Base-by-base conservation (phyloP, 805 yeast species). In the Metschnikowia noctiluminum region DNA sequence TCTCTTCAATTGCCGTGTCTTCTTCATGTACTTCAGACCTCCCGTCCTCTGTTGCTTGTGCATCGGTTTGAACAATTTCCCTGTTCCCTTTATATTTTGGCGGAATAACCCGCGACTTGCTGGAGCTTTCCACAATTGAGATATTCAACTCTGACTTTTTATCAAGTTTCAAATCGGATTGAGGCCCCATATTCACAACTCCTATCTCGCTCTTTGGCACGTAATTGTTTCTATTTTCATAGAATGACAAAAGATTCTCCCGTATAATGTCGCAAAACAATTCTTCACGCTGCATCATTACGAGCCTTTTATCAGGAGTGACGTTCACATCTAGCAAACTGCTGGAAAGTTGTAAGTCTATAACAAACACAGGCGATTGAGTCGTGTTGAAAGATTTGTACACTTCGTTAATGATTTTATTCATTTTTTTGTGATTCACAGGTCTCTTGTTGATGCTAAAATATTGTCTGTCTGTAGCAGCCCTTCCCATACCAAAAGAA, bases 291-390 rank as follows among this genome's bases (percentile, higher is more conserved):
- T 84, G 89, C 1, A 90, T 61, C 58, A 87, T 61, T 1, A 91
- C 74, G 2, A 82, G 79, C 45, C 92, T 73, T 62, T 94, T 94
- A 63, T 94, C 97, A 0, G 99, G 98, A 0, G 96, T 84, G 1
- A 94, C 87, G 64, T 94, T 94, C 15, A 94, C 75, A 66, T 94
- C 99, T n/a, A 85, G 51, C 35, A 72, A 69, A 27, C 61, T 57
- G 0, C 86, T 73, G 37, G 78, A 74, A 6, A 89, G 61, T 12
- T 60, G 58, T 16, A 94, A 55, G 63, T 94, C 75, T 2, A 89
- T 57, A 2, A 89, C 72, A 42, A 87, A 72, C 10, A 81, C 79
- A 0, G 98, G 98, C 45, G 62, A 76, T 59, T 90, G 97, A 4
- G 82, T 71, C 57, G 80, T 77, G 55, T 90, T 91, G 64, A 78